phyloP scores from a whole-genome alignment of 345 rosid genomes.

The Odontarrhena argentea region DNA sequence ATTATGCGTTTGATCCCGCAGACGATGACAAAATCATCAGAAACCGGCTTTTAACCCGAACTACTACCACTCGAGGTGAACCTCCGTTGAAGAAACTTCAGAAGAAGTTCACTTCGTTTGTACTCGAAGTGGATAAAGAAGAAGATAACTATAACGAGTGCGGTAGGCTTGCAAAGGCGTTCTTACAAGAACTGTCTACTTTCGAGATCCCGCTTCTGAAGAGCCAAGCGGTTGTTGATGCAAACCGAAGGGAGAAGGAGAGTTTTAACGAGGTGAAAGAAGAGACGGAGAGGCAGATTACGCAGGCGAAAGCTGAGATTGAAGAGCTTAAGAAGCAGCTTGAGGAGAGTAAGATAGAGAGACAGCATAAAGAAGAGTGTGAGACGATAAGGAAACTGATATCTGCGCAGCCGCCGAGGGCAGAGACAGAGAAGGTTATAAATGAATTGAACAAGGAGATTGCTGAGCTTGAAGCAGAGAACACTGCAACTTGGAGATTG shows the following conservation, averaged over 20 bases:
- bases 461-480: constrained; percentile 78
- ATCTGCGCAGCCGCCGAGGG: constrained; percentile 81
- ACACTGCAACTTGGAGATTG: constrained; percentile 78
- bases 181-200: constrained; percentile 81
- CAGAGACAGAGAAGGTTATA: constrained; percentile 79
- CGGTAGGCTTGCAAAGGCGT: constrained; percentile 69
- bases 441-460: constrained; percentile 77
- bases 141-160: constrained; percentile 68
- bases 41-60: constrained; percentile 86
- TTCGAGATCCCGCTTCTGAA: constrained; percentile 96
- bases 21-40: constrained; percentile 88
- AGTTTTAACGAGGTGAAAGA: constrained; percentile 77
- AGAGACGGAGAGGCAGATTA: constrained; percentile 76
- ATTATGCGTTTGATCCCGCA: constrained; percentile 78
- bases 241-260: constrained; percentile 82
- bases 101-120: constrained; percentile 86
- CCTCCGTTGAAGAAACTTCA: constrained; percentile 96
- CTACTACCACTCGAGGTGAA: constrained; percentile 95
- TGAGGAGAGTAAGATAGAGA: constrained; percentile 87
- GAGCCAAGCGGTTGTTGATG: constrained; percentile 78
- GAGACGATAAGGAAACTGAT: constrained; percentile 84
- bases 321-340: constrained; percentile 88
- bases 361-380: constrained; percentile 96
- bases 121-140: constrained; percentile 72
- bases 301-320: constrained; percentile 69